Base-by-base conservation (phyloP, 2,329 filamentous ascomycete species). In the Ophiostoma fasciatum region DNA sequence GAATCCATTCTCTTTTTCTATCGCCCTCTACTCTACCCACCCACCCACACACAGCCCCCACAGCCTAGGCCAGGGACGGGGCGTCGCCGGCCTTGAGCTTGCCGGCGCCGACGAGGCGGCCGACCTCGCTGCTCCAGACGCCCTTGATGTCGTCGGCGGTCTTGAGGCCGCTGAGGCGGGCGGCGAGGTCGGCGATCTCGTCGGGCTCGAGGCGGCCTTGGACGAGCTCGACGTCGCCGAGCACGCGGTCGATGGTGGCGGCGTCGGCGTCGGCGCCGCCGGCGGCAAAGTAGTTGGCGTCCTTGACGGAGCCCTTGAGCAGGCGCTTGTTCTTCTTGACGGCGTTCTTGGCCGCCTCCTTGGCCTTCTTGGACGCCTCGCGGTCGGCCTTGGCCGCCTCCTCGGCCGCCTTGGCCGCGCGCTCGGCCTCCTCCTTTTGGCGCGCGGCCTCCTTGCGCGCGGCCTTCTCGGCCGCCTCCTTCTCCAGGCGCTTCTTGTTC, bases 301-400 rank as follows among this genome's bases (percentile, higher is more conserved):
- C 90, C 71, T 98, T 98, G 61, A 88, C 82, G 46, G 82, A 85
- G 43, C 75, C 78, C 60, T 92, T 85, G 50, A 98, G 77, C 32
- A 96, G 81, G 68, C 90, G 84, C 74, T 94, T 94, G 74, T 98
- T 98, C 82, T 98, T 98, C 81, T 98, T 98, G 51, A 90, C 81
- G 12, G 90, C 90, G 54, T 85, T 94, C 77, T 98, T 98, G 40
- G 90, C 90, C 2, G 88, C 88, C 62, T 98, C 90, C 69, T 96
- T 98, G 42, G 82, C 79, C 73, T 98, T 98, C 75, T 96, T 98
- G 52, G 65, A 65, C 45, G 80, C 71, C 48, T 88, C 85, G 48
- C 81, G 82, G 39, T 84, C 77, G 5, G 68, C 71, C 71, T 96
- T 96, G 46, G 85, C 83, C 28, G 78, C 70, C 48, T 81, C 82